Evolutionary conservation across 805 yeast species (phyloP).

Genomic region (Kazachstania taianensis): DNA sequence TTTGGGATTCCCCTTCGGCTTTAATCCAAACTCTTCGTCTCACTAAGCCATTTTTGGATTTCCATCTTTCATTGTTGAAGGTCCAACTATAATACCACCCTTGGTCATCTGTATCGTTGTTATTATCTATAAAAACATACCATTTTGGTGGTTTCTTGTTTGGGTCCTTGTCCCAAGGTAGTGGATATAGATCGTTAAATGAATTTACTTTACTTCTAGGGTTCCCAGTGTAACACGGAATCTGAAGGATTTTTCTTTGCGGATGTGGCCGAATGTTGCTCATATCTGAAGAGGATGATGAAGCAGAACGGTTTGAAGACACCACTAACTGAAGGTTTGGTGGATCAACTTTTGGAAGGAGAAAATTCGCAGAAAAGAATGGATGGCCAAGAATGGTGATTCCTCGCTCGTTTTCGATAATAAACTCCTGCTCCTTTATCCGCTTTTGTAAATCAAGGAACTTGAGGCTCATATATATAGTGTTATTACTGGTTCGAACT

Average conservation of each 20-base stretch:
- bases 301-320: no score
- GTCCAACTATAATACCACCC: slow-evolving; percentile 70
- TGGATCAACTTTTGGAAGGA: slow-evolving; percentile 43
- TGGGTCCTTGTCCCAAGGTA: slow-evolving; percentile 6
- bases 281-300: no score
- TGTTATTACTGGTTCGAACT: no score
- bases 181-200: slow-evolving; percentile 16
- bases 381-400: slow-evolving; percentile 43
- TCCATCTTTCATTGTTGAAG: slow-evolving; percentile 46
- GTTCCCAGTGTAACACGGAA: no score
- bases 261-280: no score
- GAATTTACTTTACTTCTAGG: slow-evolving; percentile 1
- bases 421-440: slow-evolving; percentile 26
- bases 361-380: slow-evolving; percentile 35
- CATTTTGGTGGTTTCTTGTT: slow-evolving; percentile 36
- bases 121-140: slow-evolving; percentile 57
- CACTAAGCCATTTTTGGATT: slow-evolving; percentile 53
- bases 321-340: slow-evolving; percentile 24
- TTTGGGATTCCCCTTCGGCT: neutral
- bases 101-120: slow-evolving; percentile 60
- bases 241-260: no score
- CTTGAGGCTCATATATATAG: no score
- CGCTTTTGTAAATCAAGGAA: slow-evolving; percentile 20
- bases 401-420: slow-evolving; percentile 50
- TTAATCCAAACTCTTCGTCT: slow-evolving; percentile 57